Evolutionary conservation across 306 rosid genomes (phyloP).

Genomic region (Cicer judaicum): DNA sequence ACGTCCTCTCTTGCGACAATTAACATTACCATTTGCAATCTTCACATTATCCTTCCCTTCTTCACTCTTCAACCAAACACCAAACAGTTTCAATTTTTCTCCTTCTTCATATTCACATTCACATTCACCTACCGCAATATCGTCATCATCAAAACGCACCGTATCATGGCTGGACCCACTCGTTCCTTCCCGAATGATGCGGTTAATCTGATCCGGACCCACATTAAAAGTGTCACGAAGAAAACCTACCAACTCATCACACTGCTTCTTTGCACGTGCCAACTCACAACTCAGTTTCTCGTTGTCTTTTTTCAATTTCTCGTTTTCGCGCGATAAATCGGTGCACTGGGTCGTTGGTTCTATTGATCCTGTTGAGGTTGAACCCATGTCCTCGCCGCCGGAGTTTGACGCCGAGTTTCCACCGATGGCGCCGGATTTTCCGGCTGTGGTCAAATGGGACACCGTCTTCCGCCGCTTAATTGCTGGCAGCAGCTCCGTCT

Average conservation of each 20-base stretch:
- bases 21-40: background rate
- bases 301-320: slow-evolving; percentile 70
- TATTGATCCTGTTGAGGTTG: slow-evolving; percentile 72
- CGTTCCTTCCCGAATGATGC: slow-evolving; percentile 60
- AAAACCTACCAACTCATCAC: slow-evolving; percentile 64
- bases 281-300: slow-evolving; percentile 68
- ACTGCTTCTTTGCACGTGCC: slow-evolving; percentile 62
- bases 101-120: background rate
- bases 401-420: slow-evolving; percentile 54
- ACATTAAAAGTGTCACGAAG: slow-evolving; percentile 60
- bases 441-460: background rate
- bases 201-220: slow-evolving; percentile 64
- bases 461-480: slow-evolving; percentile 76
- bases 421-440: slow-evolving; percentile 51
- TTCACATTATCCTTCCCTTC: slow-evolving; percentile 39
- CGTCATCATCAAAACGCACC: slow-evolving; percentile 36
- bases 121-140: slow-evolving; percentile 45
- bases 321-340: slow-evolving; percentile 66
- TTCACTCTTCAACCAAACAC: slow-evolving; percentile 76
- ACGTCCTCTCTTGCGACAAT: slow-evolving; percentile 50
- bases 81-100: slow-evolving; percentile 73
- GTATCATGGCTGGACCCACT: slow-evolving; percentile 51
- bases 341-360: slow-evolving; percentile 47
- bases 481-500: slow-evolving; percentile 58
- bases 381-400: slow-evolving; percentile 75